phyloP scores from a whole-genome alignment of 2,329 filamentous ascomycete species.

The Aspergillus tanneri region DNA sequence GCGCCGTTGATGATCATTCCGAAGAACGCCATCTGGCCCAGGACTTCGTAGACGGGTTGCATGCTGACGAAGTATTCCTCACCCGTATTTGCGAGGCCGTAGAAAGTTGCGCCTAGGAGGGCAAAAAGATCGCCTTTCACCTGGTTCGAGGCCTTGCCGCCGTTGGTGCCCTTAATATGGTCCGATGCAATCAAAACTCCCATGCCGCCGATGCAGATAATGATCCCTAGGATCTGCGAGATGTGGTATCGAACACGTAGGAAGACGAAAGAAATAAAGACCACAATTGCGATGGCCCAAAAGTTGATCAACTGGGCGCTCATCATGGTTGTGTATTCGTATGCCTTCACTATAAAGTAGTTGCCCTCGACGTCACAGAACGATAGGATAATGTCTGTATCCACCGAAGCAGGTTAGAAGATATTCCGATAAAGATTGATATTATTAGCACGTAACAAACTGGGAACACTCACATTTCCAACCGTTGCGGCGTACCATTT shows the following conservation, averaged over 20 bases:
- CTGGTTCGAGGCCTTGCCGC: slow-evolving; percentile 62
- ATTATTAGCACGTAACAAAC: not conserved
- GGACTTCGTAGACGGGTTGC: slow-evolving; percentile 85
- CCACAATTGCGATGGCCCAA: slow-evolving; percentile 94
- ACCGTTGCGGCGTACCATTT: slow-evolving; percentile 66
- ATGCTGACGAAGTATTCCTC: slow-evolving; percentile 93
- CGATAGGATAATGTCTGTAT: slow-evolving; percentile 71
- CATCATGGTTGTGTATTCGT: slow-evolving; percentile 86
- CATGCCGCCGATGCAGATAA: slow-evolving; percentile 88
- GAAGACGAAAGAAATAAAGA: slow-evolving; percentile 76
- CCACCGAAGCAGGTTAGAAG: not conserved
- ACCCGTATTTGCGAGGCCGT: slow-evolving; percentile 85
- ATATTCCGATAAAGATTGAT: not conserved
- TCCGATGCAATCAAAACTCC: slow-evolving; percentile 84
- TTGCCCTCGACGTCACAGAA: slow-evolving; percentile 96
- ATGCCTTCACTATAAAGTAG: slow-evolving; percentile 95
- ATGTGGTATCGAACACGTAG: slow-evolving; percentile 86
- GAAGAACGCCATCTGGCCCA: slow-evolving; percentile 86
- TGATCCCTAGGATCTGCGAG: slow-evolving; percentile 80
- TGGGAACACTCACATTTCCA: slow-evolving; percentile 68
- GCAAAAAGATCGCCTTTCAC: slow-evolving; percentile 93
- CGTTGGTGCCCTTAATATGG: slow-evolving; percentile 73
- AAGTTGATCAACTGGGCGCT: slow-evolving; percentile 97
- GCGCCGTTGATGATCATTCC: slow-evolving; percentile 88
- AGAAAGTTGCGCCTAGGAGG: slow-evolving; percentile 82